phyloP scores from a whole-genome alignment of 108 stramenopile genomes.

The Skeletonema tropicum region DNA sequence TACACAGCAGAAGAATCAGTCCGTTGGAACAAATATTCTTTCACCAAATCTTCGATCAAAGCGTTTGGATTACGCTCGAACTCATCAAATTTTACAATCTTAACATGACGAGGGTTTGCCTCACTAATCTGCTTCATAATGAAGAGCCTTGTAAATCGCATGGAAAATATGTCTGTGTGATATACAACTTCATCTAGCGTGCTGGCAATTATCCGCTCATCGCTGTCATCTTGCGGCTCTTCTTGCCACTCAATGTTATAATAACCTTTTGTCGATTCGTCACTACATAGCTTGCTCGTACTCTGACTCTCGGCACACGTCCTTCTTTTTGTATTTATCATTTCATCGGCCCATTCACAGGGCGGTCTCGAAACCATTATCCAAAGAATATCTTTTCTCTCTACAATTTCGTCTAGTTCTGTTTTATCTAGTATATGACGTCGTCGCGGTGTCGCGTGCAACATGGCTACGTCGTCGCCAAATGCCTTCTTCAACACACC shows the following conservation, averaged over 20 bases:
- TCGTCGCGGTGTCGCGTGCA: conserved; percentile 10
- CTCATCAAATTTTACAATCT: conserved; percentile 36
- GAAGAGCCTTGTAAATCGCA: conserved; percentile 33
- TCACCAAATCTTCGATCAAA: conserved; percentile 37
- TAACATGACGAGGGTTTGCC: conserved; percentile 36
- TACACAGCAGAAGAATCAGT: not conserved
- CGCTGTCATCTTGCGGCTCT: not conserved
- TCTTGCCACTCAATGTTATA: conserved; percentile 28
- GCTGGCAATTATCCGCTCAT: conserved; percentile 1
- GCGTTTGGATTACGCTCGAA: conserved; percentile 47
- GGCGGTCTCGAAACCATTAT: conserved; percentile 42
- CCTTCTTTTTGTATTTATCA: conserved; percentile 17
- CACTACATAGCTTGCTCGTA: conserved; percentile 3
- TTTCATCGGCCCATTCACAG: conserved; percentile 52
- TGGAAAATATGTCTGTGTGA: conserved; percentile 35
- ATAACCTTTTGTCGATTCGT: conserved; percentile 10
- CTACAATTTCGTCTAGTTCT: conserved; percentile 26
- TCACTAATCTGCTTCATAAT: conserved; percentile 44
- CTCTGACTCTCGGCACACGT: conserved; percentile 13
- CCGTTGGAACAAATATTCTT: conserved; percentile 36
- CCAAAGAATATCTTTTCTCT: conserved; percentile 39
- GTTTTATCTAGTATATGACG: conserved; percentile 8
- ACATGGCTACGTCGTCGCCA: conserved; percentile 1
- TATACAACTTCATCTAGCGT: not conserved
- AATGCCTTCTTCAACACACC: conserved; percentile 28